Percentiles rank a stretch among this genome's conserved stretches.
Conservation (phyloP, 768 basidiomycete genomes). For the Cyclocybe aegerita region DNA sequence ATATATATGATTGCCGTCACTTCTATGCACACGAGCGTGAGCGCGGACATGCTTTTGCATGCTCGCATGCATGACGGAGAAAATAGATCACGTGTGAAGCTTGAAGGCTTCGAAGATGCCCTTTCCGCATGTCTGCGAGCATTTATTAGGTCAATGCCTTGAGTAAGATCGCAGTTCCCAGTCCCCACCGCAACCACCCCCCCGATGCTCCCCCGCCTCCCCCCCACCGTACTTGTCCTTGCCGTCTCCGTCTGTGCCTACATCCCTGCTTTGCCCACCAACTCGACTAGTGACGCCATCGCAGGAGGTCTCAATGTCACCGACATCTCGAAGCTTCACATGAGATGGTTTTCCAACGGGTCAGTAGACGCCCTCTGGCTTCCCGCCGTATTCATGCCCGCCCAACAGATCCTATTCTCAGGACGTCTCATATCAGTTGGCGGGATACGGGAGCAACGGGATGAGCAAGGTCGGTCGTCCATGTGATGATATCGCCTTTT, state of each 20-base stretch:
- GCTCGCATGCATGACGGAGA: neutral
- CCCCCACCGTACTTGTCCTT: constrained; percentile 8
- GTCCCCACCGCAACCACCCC: neutral
- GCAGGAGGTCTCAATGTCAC: constrained; percentile 48
- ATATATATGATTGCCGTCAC: no score
- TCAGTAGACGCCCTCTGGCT: constrained; percentile 20
- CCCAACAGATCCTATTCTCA: constrained; percentile 46
- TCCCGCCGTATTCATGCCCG: constrained; percentile 2
- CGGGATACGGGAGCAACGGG: constrained; percentile 46
- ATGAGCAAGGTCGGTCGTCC: constrained; percentile 47
- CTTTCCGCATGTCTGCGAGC: constrained; percentile 9
- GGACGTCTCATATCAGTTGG: constrained; percentile 61
- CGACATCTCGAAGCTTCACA: constrained; percentile 54
- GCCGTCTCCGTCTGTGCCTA: constrained; percentile 39
- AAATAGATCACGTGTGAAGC: constrained; percentile 6
- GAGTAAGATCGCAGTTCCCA: neutral
- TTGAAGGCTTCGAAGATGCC: neutral
- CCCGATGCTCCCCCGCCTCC: neutral
- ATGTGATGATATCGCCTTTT: constrained; percentile 5
- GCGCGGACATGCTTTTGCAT: neutral
- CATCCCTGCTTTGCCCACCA: constrained; percentile 73
- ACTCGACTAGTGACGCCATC: constrained; percentile 49
- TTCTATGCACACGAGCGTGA: no score
- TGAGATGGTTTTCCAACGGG: constrained; percentile 63
- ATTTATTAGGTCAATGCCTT: constrained; percentile 3